Percentiles rank a stretch among this genome's conserved stretches.
Conservation (phyloP, 768 basidiomycete genomes). For the Coprinopsis marcescibilis region DNA sequence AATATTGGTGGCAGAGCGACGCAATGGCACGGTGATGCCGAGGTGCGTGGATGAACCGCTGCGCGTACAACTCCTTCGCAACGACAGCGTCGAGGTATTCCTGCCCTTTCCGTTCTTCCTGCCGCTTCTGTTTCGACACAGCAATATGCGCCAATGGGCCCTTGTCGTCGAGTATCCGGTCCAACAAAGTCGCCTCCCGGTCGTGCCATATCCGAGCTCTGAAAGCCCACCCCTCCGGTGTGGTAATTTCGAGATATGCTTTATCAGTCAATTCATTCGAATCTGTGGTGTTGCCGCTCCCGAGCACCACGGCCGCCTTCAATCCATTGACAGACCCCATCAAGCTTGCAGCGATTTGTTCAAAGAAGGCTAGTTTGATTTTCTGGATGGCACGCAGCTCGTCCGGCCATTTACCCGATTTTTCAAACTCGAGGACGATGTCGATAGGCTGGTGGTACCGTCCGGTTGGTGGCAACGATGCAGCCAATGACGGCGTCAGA, state of each 20-base stretch:
- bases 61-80: conserved; percentile 54
- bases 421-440: conserved; percentile 84
- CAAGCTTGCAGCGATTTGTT: conserved; percentile 65
- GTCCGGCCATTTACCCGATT: conserved; percentile 91
- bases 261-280: conserved; percentile 60
- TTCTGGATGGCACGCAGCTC: conserved; percentile 89
- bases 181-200: conserved; percentile 74
- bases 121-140: conserved; percentile 25
- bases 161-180: conserved; percentile 48
- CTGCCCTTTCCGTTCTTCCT: conserved; percentile 33
- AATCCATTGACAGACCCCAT: conserved; percentile 47
- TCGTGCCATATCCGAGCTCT: conserved; percentile 80
- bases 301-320: conserved; percentile 53
- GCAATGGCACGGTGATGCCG: conserved; percentile 82
- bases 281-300: conserved; percentile 33
- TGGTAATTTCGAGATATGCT: conserved; percentile 68
- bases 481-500: conserved; percentile 45
- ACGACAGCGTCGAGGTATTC: conserved; percentile 52
- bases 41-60: conserved; percentile 76
- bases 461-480: conserved; percentile 51
- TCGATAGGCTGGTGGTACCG: conserved; percentile 67
- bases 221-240: conserved; percentile 85
- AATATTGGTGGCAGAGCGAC: conserved; percentile 70
- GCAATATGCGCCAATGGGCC: conserved; percentile 32
- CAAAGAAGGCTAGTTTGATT: conserved; percentile 89